phyloP scores from a whole-genome alignment of 805 yeast genomes.

The Kodamaea kaohsiungensis region DNA sequence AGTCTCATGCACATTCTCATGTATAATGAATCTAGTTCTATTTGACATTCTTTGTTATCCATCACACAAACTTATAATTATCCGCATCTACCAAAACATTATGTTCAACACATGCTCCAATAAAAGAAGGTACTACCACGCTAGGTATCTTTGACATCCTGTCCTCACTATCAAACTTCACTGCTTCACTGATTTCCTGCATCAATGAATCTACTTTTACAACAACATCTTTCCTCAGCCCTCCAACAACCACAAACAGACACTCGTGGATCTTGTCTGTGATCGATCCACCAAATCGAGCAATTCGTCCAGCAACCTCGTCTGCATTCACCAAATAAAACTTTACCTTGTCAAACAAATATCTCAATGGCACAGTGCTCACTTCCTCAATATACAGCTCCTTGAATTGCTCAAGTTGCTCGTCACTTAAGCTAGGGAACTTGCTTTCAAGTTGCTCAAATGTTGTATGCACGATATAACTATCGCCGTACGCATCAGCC shows the following conservation, averaged over 20 bases:
- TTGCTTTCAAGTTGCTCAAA: constrained; percentile 17
- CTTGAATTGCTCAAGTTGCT: constrained; percentile 10
- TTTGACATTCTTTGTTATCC: no score
- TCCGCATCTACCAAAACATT: constrained; percentile 30
- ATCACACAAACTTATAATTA: constrained; percentile 22
- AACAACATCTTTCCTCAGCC: not conserved
- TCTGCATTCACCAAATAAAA: constrained; percentile 29
- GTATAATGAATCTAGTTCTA: no score
- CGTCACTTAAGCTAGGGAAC: constrained; percentile 14
- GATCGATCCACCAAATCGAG: constrained; percentile 47
- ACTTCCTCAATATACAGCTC: constrained; percentile 16
- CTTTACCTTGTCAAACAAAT: constrained; percentile 35
- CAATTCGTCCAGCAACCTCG: constrained; percentile 24
- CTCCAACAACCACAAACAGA: constrained; percentile 38
- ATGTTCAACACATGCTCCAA: constrained; percentile 29
- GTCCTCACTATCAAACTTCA: constrained; percentile 14
- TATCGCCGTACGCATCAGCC: constrained; percentile 65
- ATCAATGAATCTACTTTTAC: not conserved
- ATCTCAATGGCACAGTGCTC: constrained; percentile 20
- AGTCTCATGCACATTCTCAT: no score
- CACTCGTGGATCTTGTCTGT: constrained; percentile 23
- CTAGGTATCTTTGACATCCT: constrained; percentile 28
- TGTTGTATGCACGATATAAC: constrained; percentile 42
- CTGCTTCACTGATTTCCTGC: constrained; percentile 3
- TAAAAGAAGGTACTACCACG: constrained; percentile 34